Conservation (phyloP, 805 yeast species). For the Zygotorulaspora chibaensis region DNA sequence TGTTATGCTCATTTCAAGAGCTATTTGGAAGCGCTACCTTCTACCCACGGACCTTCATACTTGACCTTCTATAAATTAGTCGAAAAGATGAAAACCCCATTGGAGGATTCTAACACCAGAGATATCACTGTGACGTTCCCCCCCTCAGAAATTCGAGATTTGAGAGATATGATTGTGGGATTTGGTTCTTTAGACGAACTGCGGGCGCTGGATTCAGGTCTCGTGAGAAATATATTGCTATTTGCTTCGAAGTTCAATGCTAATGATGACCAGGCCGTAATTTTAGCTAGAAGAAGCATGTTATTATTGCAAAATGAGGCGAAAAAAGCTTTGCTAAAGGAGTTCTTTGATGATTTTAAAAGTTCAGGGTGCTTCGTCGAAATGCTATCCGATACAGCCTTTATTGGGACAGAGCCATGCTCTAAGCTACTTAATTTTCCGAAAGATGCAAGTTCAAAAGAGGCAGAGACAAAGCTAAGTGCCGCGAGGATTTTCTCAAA, state of each 20-base stretch:
- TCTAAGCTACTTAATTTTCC: constrained; percentile 25
- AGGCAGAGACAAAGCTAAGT: neutral
- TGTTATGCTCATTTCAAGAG: constrained; percentile 17
- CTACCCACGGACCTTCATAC: constrained; percentile 24
- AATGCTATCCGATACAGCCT: constrained; percentile 44
- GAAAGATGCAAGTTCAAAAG: constrained; percentile 1
- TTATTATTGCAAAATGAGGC: constrained; percentile 54
- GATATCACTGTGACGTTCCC: constrained; percentile 26
- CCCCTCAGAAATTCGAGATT: constrained; percentile 25
- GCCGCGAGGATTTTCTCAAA: constrained; percentile 18
- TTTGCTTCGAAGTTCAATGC: constrained; percentile 16
- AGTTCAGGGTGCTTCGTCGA: constrained; percentile 52
- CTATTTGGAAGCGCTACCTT: constrained; percentile 9
- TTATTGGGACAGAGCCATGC: constrained; percentile 29
- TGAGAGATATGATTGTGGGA: constrained; percentile 20
- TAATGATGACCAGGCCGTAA: constrained; percentile 16
- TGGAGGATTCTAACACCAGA: constrained; percentile 43
- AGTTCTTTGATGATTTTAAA: constrained; percentile 56
- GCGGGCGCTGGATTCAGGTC: constrained; percentile 17
- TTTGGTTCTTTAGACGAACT: constrained; percentile 23
- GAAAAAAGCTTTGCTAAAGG: constrained; percentile 45
- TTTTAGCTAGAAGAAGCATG: constrained; percentile 55
- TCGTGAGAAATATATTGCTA: constrained; percentile 17
- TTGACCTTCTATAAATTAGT: constrained; percentile 66
- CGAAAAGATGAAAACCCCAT: constrained; percentile 66